Percentiles rank a stretch among this genome's conserved stretches.
These are phyloP conservation scores for Cordyceps tenuipes DNA, from an alignment of 2,329 filamentous ascomycete species.

Conservation along the genomic window DNA sequence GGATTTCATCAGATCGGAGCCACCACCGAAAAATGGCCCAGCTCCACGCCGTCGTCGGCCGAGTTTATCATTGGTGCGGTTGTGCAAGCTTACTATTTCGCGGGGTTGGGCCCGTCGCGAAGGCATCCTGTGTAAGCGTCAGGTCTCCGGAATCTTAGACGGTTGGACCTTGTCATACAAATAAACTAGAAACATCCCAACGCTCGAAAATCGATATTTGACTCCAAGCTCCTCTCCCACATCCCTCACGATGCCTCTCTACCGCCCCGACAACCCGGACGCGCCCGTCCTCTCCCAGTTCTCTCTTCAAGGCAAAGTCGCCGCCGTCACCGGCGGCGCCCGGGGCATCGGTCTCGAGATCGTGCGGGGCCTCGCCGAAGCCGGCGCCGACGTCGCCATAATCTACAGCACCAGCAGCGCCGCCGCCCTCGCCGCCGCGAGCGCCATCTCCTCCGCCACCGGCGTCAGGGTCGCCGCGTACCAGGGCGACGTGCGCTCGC, in stretches of 20 bases:
- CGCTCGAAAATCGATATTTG: not conserved
- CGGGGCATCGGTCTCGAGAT: constrained; percentile 16
- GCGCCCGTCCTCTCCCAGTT: constrained; percentile 8
- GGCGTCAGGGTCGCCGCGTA: constrained; percentile 24
- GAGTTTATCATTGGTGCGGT: constrained; percentile 4
- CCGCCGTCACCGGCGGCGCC: constrained; percentile 10
- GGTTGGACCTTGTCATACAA: not conserved
- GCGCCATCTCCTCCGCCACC: constrained; percentile 12
- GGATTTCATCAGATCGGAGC: not conserved
- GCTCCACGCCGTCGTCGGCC: not conserved
- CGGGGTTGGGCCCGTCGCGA: not conserved
- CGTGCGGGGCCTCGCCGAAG: constrained; percentile 14
- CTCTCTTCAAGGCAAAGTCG: constrained; percentile 7
- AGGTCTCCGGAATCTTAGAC: not conserved
- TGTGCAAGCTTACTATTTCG: not conserved
- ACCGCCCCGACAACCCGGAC: constrained; percentile 4
- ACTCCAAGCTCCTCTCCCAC: not conserved
- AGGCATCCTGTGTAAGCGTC: not conserved
- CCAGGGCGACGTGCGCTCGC: constrained; percentile 26
- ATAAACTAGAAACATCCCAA: not conserved
- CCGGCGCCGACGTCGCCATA: constrained; percentile 12
- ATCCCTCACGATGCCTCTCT: constrained; percentile 4
- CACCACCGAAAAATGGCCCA: not conserved
- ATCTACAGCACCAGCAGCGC: constrained; percentile 14
- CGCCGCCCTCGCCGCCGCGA: constrained; percentile 10